Conservation (phyloP, 805 yeast species). For the Myxozyma nipponensis region DNA sequence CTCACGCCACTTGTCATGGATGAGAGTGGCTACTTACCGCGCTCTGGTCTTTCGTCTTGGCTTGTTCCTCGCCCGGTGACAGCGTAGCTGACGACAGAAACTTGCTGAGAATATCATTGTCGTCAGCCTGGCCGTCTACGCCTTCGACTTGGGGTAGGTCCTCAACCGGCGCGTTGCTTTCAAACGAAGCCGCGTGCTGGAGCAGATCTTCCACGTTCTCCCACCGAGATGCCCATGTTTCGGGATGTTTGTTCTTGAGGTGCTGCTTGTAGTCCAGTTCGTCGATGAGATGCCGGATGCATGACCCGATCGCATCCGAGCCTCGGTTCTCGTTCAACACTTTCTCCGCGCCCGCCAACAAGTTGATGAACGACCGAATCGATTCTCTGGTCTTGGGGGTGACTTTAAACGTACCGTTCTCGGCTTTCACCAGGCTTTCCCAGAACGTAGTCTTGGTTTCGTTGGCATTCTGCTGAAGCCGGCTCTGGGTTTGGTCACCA, state of each 20-base stretch:
- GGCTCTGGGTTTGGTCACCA: conserved; percentile 52
- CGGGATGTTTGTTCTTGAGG: conserved; percentile 13
- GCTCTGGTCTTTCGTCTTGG: conserved; percentile 11
- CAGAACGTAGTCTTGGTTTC: conserved; percentile 16
- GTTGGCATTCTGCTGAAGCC: conserved; percentile 30
- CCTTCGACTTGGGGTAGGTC: conserved; percentile 18
- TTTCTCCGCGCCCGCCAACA: conserved; percentile 7
- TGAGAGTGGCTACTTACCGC: conserved; percentile 7
- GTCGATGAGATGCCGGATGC: conserved; percentile 8
- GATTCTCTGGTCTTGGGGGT: conserved; percentile 1
- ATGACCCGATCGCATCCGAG: conserved; percentile 3
- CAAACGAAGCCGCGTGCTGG: background rate
- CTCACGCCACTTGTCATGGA: conserved; percentile 10
- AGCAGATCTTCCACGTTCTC: conserved; percentile 26
- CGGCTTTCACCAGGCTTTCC: conserved; percentile 15
- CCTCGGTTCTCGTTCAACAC: conserved; percentile 4
- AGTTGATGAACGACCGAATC: conserved; percentile 8
- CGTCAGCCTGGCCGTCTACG: background rate
- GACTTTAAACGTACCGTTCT: conserved; percentile 12
- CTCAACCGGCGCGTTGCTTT: background rate
- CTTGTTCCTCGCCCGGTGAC: conserved; percentile 17
- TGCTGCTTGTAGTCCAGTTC: conserved; percentile 11
- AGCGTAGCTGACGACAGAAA: conserved; percentile 22
- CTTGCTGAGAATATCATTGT: conserved; percentile 9
- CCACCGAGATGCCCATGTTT: conserved; percentile 24